These are phyloP conservation scores for Lolium perenne DNA, from an alignment of 176 grass and related monocot species.

Conservation along the genomic window DNA sequence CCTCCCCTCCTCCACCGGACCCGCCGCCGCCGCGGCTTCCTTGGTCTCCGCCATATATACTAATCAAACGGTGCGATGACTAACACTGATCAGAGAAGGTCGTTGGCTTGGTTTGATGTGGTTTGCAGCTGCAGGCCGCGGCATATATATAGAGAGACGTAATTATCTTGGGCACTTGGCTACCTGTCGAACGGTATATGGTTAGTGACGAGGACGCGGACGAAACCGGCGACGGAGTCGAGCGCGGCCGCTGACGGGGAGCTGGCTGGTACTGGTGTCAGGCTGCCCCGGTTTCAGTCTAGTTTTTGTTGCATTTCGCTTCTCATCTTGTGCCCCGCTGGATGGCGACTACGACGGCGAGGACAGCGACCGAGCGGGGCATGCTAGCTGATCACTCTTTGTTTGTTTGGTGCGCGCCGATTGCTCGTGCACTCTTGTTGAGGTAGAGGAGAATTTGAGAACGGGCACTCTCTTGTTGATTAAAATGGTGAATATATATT, in stretches of 20 bases:
- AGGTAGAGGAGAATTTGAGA: background rate
- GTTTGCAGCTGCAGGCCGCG: too few species aligned
- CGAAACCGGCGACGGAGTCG: constrained; percentile 28
- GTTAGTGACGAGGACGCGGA: too few species aligned
- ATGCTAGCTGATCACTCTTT: background rate
- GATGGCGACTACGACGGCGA: background rate
- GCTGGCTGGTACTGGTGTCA: background rate
- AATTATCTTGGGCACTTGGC: too few species aligned
- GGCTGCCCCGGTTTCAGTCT: background rate
- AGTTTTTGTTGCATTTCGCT: background rate
- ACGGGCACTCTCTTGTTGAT: background rate
- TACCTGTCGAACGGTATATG: background rate
- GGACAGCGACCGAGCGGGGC: background rate
- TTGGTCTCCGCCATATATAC: background rate
- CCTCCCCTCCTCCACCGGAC: too few species aligned
- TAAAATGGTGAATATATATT: background rate
- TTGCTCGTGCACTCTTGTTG: background rate
- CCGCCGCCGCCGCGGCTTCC: background rate
- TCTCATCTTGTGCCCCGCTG: background rate
- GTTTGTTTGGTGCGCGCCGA: background rate
- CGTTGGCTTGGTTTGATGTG: too few species aligned
- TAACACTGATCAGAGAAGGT: too few species aligned
- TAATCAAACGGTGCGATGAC: background rate
- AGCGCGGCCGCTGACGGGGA: background rate
- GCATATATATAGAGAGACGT: background rate